Conservation (phyloP, 2,329 filamentous ascomycete species). For the Madurella mycetomatis region DNA sequence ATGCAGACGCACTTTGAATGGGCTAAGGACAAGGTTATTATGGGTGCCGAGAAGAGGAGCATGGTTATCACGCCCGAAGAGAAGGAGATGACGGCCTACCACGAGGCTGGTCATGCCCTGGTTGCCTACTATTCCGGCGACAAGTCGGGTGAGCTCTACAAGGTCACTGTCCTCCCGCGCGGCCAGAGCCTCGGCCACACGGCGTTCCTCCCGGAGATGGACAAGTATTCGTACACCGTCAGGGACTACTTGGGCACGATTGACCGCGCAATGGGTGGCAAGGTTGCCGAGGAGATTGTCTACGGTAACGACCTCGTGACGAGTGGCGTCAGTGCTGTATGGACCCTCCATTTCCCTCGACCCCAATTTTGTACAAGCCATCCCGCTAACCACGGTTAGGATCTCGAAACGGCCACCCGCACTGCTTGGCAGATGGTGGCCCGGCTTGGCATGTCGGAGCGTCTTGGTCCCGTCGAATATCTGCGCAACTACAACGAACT, state of each 20-base stretch:
- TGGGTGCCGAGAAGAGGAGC: conserved; percentile 88
- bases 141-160: conserved; percentile 77
- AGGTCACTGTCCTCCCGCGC: conserved; percentile 93
- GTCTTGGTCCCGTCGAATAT: conserved; percentile 86
- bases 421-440: conserved; percentile 87
- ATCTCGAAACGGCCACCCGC: conserved; percentile 76
- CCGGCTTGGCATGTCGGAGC: conserved; percentile 80
- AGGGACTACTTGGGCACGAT: conserved; percentile 67
- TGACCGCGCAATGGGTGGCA: conserved; percentile 72
- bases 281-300: conserved; percentile 79
- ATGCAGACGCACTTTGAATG: conserved; percentile 82
- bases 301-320: conserved; percentile 91
- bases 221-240: conserved; percentile 85
- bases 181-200: conserved; percentile 84
- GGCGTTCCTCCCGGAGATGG: conserved; percentile 81
- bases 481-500: conserved; percentile 73
- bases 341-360: conserved; percentile 26
- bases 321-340: conserved; percentile 74
- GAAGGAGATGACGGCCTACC: conserved; percentile 94
- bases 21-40: conserved; percentile 97
- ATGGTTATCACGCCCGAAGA: conserved; percentile 90
- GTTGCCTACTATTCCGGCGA: conserved; percentile 77
- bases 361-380: background rate
- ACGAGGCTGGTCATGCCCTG: conserved; percentile 93
- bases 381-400: conserved; percentile 46